These are phyloP conservation scores for Scortechinia acanthostroma DNA, from an alignment of 2,329 filamentous ascomycete genomes.

Conservation along the genomic window DNA sequence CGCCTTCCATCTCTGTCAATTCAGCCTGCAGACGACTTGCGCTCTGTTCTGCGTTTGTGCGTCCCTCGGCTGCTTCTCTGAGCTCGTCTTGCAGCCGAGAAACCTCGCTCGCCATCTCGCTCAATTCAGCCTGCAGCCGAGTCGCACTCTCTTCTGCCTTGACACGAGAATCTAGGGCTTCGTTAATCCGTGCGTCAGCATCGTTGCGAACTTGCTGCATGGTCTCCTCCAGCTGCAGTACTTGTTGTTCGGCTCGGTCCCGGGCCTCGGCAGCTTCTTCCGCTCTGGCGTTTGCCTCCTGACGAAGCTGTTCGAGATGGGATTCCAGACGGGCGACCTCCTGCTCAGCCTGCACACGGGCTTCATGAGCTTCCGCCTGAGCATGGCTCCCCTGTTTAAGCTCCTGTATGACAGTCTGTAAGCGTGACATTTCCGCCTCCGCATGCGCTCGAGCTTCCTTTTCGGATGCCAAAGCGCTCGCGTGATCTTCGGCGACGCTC, in stretches of 20 bases:
- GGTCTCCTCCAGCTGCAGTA: neutral
- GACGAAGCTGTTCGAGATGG: neutral
- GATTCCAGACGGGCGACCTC: neutral
- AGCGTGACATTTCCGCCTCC: neutral
- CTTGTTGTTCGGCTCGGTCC: neutral
- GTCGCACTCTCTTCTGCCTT: neutral
- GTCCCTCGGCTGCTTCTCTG: constrained; percentile 3
- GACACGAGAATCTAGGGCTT: neutral
- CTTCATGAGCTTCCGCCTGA: neutral
- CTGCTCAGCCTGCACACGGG: neutral
- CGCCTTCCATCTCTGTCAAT: constrained; percentile 37
- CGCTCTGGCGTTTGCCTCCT: neutral
- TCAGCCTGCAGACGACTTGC: constrained; percentile 24
- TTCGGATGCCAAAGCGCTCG: neutral
- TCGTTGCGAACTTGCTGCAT: neutral
- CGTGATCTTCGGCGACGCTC: neutral
- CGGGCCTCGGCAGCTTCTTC: neutral
- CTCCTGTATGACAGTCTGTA: neutral
- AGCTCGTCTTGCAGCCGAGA: neutral
- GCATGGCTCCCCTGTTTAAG: neutral
- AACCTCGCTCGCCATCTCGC: neutral
- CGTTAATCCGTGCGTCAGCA: neutral
- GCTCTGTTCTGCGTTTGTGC: constrained; percentile 29
- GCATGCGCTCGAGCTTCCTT: neutral
- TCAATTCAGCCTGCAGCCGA: neutral